These are phyloP conservation scores for Byssochlamys sp. DNA, from an alignment of 2,329 filamentous ascomycete species.

Conservation along the genomic window DNA sequence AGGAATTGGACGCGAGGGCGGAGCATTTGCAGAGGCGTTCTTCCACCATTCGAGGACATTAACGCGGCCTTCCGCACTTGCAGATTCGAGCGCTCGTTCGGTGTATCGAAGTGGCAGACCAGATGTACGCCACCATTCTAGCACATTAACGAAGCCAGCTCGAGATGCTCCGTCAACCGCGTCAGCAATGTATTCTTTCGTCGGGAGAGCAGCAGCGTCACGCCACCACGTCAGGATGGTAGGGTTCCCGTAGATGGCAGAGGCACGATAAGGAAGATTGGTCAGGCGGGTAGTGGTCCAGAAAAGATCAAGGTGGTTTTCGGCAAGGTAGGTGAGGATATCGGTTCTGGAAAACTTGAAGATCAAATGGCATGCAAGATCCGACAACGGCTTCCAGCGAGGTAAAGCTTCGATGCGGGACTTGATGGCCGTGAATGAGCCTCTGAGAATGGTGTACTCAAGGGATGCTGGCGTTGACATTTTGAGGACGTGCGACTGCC, in stretches of 20 bases:
- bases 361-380: constrained; percentile 74
- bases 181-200: constrained; percentile 76
- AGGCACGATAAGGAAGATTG: constrained; percentile 78
- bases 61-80: constrained; percentile 74
- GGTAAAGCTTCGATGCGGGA: constrained; percentile 60
- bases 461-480: constrained; percentile 64
- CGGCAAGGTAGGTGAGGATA: constrained; percentile 63
- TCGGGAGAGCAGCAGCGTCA: constrained; percentile 68
- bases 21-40: constrained; percentile 52
- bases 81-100: constrained; percentile 76
- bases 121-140: constrained; percentile 85
- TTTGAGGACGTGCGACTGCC: constrained; percentile 54
- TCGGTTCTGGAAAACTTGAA: constrained; percentile 81
- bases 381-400: constrained; percentile 64
- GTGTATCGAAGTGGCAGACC: constrained; percentile 75
- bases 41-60: constrained; percentile 90
- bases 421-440: constrained; percentile 61
- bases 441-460: constrained; percentile 74
- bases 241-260: constrained; percentile 70
- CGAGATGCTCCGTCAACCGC: constrained; percentile 80
- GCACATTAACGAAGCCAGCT: constrained; percentile 70
- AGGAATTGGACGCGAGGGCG: constrained; percentile 41
- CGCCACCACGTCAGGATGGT: constrained; percentile 89
- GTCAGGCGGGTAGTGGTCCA: constrained; percentile 74
- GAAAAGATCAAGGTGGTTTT: constrained; percentile 63